Base-by-base conservation (phyloP, 768 basidiomycete species). In the Collybia sordida region DNA sequence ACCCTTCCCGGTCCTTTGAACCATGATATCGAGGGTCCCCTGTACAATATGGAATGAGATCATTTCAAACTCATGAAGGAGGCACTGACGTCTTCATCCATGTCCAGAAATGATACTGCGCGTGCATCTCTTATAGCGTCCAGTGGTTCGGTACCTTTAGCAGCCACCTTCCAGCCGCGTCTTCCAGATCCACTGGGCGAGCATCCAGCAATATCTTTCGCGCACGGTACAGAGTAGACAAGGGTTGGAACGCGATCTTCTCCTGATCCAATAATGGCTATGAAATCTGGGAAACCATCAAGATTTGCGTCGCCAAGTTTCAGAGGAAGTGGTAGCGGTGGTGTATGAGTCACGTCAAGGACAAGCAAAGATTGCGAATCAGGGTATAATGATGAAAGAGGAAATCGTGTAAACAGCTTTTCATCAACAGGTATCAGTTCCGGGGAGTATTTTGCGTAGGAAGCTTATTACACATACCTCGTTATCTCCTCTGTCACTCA, bases 211-310 rank as follows among this genome's bases (percentile, higher is more conserved):
- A 82, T 70, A 24, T 79, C 79, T 22, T 55, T 45, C 6, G 59
- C 64, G 54, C 90, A 93, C 1, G 82, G 81, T 7, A 80, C 76
- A 4, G 86, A 90, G 54, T 79, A 76, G 3, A 88, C 60, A 19
- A 93, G 65, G 46, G 79, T 77, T 0, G 88, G 88, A 4, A 76
- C 80, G 17, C 73, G 77, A 45, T 72, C 71, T 23, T 56, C 57
- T 36, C 76, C 70, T 18, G 67, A 60, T 4, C 78, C 79, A 12
- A 78, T 55, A 66, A 81, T 82, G 7, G 83, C 59, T 6, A 97
- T 69, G 6, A 98, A 60, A 59, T 98, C 97, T 0, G 96, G 94
- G 68, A 89, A 98, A 2, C 97, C 97, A 62, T 98, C 95, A 17
- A 96, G 75, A 65, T 98, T 89, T 44, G 81, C 86, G 68, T 99